phyloP scores from a whole-genome alignment of 495 filamentous ascomycete genomes.

The Terfezia boudieri region DNA sequence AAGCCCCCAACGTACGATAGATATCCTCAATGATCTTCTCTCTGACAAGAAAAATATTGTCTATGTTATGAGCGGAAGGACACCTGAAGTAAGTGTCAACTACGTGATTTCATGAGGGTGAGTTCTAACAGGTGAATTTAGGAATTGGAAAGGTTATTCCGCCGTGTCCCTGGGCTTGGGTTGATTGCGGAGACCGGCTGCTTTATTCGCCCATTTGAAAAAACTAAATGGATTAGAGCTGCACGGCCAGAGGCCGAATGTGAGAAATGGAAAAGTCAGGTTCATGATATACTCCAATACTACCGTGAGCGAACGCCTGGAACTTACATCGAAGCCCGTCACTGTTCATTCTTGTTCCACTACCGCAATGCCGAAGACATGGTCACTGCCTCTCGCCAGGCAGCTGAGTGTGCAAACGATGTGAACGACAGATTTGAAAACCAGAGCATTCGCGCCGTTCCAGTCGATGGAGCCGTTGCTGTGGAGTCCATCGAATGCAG shows the following conservation, averaged over 20 bases:
- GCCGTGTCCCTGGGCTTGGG: slow-evolving; percentile 51
- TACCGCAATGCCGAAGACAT: slow-evolving; percentile 62
- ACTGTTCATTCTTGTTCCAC: slow-evolving; percentile 72
- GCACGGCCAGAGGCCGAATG: slow-evolving; percentile 30
- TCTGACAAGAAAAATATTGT: slow-evolving; percentile 60
- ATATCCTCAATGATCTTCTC: slow-evolving; percentile 55
- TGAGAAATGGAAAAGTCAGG: slow-evolving; percentile 60
- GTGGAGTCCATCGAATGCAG: slow-evolving; percentile 64
- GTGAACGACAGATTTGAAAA: slow-evolving; percentile 78
- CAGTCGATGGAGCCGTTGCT: slow-evolving; percentile 51
- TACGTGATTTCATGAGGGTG: neutral
- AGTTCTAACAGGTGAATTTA: neutral
- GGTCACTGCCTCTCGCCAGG: slow-evolving; percentile 46
- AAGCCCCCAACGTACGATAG: slow-evolving; percentile 61
- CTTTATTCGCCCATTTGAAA: slow-evolving; percentile 51
- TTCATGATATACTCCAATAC: slow-evolving; percentile 56
- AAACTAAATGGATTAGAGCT: slow-evolving; percentile 46
- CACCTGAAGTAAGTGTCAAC: slow-evolving; percentile 30
- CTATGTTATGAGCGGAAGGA: slow-evolving; percentile 76
- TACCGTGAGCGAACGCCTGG: slow-evolving; percentile 74
- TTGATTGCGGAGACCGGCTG: slow-evolving; percentile 86
- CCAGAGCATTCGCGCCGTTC: slow-evolving; percentile 62
- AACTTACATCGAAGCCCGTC: slow-evolving; percentile 62
- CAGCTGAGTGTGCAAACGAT: slow-evolving; percentile 68
- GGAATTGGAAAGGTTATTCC: slow-evolving; percentile 70